Evolutionary conservation across 2,329 filamentous ascomycete species (phyloP).

Genomic region (Penicillium palitans): DNA sequence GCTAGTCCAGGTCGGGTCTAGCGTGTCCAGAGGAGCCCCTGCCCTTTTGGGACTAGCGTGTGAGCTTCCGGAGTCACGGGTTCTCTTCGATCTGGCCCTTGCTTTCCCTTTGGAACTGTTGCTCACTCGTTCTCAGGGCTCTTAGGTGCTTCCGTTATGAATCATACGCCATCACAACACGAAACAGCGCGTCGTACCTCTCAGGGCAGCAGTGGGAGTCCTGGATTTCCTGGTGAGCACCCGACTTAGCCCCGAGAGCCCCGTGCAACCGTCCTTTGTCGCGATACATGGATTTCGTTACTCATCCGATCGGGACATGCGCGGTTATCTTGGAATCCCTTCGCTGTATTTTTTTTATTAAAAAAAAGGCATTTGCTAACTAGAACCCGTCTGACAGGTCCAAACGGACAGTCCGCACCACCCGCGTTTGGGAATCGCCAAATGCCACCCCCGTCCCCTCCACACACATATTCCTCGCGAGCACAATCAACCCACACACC

Average conservation of each 20-base stretch:
- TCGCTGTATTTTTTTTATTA: background rate
- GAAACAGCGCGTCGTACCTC: conserved; percentile 39
- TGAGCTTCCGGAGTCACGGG: conserved; percentile 39
- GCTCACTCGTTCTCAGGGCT: conserved; percentile 19
- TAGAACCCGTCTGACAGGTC: conserved; percentile 19
- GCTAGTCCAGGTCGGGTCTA: conserved; percentile 34
- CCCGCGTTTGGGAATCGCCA: conserved; percentile 42
- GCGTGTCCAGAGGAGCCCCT: conserved; percentile 19
- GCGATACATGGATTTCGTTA: conserved; percentile 6
- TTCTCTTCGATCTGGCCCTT: conserved; percentile 25
- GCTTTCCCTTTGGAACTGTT: conserved; percentile 24
- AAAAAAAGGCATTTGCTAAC: conserved; percentile 5
- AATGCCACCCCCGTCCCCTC: conserved; percentile 55
- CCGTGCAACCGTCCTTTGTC: conserved; percentile 8
- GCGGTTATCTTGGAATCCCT: background rate
- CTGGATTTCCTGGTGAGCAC: conserved; percentile 41
- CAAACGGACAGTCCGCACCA: conserved; percentile 36
- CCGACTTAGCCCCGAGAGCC: conserved; percentile 17
- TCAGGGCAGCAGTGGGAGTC: conserved; percentile 39
- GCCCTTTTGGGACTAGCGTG: conserved; percentile 32
- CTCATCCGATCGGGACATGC: conserved; percentile 3
- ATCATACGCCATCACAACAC: conserved; percentile 30
- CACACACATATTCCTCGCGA: conserved; percentile 49
- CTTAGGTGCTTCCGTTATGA: conserved; percentile 36
- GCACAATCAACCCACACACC: conserved; percentile 42